Conservation (phyloP, 2,329 filamentous ascomycete species). For the Nothomitra cinnamomea region DNA sequence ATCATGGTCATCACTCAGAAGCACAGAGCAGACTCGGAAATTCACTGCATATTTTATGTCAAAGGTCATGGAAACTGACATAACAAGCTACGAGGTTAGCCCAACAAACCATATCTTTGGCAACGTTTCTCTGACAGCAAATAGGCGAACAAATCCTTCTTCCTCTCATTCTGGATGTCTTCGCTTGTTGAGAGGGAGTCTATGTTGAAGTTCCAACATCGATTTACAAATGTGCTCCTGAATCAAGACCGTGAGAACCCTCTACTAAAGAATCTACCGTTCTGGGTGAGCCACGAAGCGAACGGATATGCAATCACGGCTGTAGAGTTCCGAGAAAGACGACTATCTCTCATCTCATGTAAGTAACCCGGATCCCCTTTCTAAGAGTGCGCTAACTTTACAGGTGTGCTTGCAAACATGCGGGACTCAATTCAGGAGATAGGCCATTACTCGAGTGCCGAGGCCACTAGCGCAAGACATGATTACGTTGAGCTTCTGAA, state of each 20-base stretch:
- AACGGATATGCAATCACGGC: constrained; percentile 30
- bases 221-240: constrained; percentile 35
- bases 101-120: background rate
- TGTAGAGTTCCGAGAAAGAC: constrained; percentile 34
- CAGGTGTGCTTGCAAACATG: constrained; percentile 7
- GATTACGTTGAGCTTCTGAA: constrained; percentile 35
- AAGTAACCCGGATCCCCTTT: background rate
- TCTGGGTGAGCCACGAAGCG: constrained; percentile 24
- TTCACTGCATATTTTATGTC: constrained; percentile 29
- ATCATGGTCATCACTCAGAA: constrained; percentile 29
- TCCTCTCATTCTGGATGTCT: constrained; percentile 35
- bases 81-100: constrained; percentile 8
- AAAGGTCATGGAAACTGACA: constrained; percentile 21
- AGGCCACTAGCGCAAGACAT: constrained; percentile 19
- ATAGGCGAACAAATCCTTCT: constrained; percentile 27
- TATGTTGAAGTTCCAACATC: constrained; percentile 42
- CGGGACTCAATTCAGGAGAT: constrained; percentile 21
- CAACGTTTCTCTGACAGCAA: background rate
- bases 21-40: constrained; percentile 29
- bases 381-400: background rate
- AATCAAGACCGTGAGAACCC: constrained; percentile 28
- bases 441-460: constrained; percentile 5
- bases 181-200: constrained; percentile 42
- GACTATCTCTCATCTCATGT: constrained; percentile 36
- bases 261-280: constrained; percentile 40